Evolutionary conservation across 2,329 filamentous ascomycete genomes (phyloP).

Genomic region (Scedosporium minutisporum): DNA sequence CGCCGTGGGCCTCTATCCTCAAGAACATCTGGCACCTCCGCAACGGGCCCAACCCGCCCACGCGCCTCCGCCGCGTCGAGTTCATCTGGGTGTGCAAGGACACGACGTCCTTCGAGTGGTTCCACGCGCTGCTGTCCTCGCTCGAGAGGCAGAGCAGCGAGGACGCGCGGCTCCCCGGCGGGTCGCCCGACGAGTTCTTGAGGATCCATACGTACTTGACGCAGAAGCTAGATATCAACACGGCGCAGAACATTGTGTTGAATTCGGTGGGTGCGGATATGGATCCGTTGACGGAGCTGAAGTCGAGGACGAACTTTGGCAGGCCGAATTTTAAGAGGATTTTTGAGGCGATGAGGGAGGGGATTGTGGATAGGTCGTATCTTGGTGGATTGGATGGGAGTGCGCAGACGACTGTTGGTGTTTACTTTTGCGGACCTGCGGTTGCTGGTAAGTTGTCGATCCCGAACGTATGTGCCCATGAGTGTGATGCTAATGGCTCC

Average conservation of each 20-base stretch:
- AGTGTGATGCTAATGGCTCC: conserved; percentile 25
- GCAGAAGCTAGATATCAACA: conserved; percentile 72
- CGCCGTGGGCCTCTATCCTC: conserved; percentile 65
- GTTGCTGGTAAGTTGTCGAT: conserved; percentile 5
- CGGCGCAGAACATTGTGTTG: conserved; percentile 78
- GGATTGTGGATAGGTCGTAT: conserved; percentile 68
- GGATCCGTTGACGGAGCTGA: conserved; percentile 76
- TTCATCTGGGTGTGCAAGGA: conserved; percentile 93
- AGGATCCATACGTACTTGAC: conserved; percentile 88
- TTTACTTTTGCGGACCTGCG: conserved; percentile 13
- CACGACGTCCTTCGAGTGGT: conserved; percentile 85
- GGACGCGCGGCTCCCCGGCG: conserved; percentile 48
- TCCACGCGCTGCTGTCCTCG: conserved; percentile 73
- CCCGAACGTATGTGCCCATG: neutral
- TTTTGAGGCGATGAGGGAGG: conserved; percentile 68
- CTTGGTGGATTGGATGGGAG: conserved; percentile 62
- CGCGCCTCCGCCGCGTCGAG: conserved; percentile 73
- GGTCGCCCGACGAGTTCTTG: conserved; percentile 60
- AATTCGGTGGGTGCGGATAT: conserved; percentile 75
- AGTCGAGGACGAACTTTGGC: conserved; percentile 77
- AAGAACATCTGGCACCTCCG: conserved; percentile 92
- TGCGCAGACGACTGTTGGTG: conserved; percentile 48
- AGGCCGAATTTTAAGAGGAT: conserved; percentile 70
- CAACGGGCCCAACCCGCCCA: conserved; percentile 67
- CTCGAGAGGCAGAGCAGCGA: conserved; percentile 66